Conservation (phyloP, 257 asterid genomes). For the Nicotiana knightiana region DNA sequence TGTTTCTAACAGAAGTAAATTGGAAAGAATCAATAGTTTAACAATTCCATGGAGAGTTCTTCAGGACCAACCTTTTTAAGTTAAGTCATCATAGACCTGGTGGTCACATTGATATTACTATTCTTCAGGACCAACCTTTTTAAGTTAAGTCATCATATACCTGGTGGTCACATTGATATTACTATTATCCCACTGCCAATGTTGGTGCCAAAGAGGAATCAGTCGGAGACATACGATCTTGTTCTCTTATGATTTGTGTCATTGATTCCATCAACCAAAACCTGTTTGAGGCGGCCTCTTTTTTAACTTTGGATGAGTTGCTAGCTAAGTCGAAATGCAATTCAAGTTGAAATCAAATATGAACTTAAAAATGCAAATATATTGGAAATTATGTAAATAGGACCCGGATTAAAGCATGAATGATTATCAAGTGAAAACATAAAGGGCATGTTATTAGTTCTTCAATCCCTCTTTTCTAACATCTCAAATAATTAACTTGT, state of each 20-base stretch:
- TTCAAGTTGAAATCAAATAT: neutral
- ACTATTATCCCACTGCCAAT: neutral
- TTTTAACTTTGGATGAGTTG: neutral
- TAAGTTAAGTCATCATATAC: neutral
- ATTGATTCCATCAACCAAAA: neutral
- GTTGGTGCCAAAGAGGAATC: neutral
- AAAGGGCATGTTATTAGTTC: neutral
- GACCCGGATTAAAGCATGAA: neutral
- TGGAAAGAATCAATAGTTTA: neutral
- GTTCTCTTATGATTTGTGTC: neutral
- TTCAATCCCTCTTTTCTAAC: neutral
- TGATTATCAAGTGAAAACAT: neutral
- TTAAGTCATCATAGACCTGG: neutral
- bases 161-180: neutral
- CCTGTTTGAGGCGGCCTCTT: neutral
- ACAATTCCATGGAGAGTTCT: neutral
- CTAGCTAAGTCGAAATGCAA: neutral
- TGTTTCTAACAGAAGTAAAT: neutral
- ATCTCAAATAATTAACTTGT: neutral
- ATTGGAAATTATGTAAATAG: neutral
- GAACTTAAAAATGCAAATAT: neutral
- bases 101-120: neutral
- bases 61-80: neutral
- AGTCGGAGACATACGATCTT: neutral
- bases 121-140: neutral